phyloP scores from a whole-genome alignment of 345 rosid genomes.

The Moringa oleifera region DNA sequence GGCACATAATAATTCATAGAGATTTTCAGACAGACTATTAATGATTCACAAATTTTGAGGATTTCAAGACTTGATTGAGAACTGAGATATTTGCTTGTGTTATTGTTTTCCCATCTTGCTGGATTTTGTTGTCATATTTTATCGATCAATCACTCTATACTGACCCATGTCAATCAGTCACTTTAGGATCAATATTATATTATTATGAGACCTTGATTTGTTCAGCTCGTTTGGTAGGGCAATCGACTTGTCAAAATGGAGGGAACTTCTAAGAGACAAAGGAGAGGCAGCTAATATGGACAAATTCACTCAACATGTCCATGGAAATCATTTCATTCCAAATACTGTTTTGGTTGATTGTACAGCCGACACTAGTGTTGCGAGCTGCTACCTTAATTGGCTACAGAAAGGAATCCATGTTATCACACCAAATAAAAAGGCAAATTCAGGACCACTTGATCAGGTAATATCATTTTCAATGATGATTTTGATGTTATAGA shows the following conservation, averaged over 20 bases:
- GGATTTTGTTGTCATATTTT: too few relatives aligned
- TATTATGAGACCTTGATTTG: background rate
- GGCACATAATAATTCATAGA: too few relatives aligned
- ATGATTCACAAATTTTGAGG: too few relatives aligned
- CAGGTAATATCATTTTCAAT: slow-evolving; percentile 36
- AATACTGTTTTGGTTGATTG: slow-evolving; percentile 96
- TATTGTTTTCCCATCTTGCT: too few relatives aligned
- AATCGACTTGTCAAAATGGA: slow-evolving; percentile 81
- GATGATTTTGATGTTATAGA: background rate
- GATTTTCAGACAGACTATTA: too few relatives aligned
- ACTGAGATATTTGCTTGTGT: too few relatives aligned
- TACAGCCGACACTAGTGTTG: slow-evolving; percentile 85
- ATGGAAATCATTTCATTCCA: slow-evolving; percentile 88
- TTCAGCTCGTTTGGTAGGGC: slow-evolving; percentile 47
- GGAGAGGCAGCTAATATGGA: slow-evolving; percentile 75
- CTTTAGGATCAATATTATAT: too few relatives aligned
- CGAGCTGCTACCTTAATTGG: slow-evolving; percentile 80
- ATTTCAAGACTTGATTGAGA: too few relatives aligned
- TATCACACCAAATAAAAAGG: slow-evolving; percentile 94
- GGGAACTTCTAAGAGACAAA: slow-evolving; percentile 55
- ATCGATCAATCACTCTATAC: too few relatives aligned
- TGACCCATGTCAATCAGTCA: too few relatives aligned
- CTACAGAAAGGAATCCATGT: slow-evolving; percentile 90
- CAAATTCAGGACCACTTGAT: slow-evolving; percentile 99
- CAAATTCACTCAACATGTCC: slow-evolving; percentile 74